Evolutionary conservation across 768 basidiomycete genomes (phyloP), one percentile per base, ranked within the genome.

Genomic region (Arthromyces matolae): DNA sequence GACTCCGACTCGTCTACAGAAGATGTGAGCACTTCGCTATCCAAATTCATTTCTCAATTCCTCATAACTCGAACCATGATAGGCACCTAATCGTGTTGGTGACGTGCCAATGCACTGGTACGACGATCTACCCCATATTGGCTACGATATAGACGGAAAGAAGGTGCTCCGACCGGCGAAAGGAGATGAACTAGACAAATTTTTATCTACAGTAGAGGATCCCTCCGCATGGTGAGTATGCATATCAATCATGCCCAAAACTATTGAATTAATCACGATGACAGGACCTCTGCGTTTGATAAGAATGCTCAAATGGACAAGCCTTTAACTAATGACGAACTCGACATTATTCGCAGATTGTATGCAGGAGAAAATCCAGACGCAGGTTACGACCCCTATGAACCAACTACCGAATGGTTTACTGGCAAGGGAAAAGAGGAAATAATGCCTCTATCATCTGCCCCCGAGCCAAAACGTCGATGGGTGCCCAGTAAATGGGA

Each of bases 401-500:
- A 93, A 62, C 89, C 90, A 16, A 96, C 83, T 37, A 81, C 86
- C 2, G 94, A 97, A 64, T 98, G 93, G 92, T 99, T 97, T 66
- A 95, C 95, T 9, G 92, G 91, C 3, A 88, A 92, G 66, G 93
- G 93, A 10, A 93, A 92, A 61, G 90, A 96, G 61, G 91, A 94
- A 69, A 70, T 86, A 18, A 97, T 93, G 93, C 96, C 96, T 19
- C 66, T 99, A 12, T 89, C 86, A 9, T 82, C 83, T 24, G 88
- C 89, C 22, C 91, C 93, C 2, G 93, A 98, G 64, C 96, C 96
- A 16, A 99, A 99, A 69, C 80, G 92, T 45, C 80, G 96, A 38
- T 99, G 94, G 84, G 79, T 97, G 10, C 92, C 94, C 12, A 95
- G 92, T 70, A 98, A 94, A 73, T 99, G 96, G 96, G 96, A 98